These are phyloP conservation scores for Thermochaetoides thermophila DNA, from an alignment of 495 filamentous ascomycete species.

Conservation along the genomic window DNA sequence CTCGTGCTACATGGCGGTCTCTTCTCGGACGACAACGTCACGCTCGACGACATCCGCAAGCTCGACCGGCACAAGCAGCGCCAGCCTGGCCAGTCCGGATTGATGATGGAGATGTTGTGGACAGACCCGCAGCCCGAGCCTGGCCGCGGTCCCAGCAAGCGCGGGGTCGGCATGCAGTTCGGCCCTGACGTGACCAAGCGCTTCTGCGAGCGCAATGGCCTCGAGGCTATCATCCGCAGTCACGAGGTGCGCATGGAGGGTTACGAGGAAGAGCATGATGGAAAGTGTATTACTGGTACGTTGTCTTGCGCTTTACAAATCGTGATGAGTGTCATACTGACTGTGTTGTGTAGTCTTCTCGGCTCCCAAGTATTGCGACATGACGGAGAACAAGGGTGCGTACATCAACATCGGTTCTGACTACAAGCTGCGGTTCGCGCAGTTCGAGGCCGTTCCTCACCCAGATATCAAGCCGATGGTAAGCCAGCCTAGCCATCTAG, in stretches of 20 bases:
- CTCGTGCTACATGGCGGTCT: constrained; percentile 90
- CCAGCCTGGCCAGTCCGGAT: constrained; percentile 84
- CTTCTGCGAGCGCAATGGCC: constrained; percentile 90
- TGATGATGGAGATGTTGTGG: constrained; percentile 99
- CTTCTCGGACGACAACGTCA: constrained; percentile 92
- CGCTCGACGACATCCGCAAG: constrained; percentile 84
- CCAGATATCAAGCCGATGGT: constrained; percentile 92
- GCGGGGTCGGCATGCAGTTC: constrained; percentile 92
- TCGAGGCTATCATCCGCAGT: constrained; percentile 89
- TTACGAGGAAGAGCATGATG: constrained; percentile 95
- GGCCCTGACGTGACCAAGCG: constrained; percentile 92
- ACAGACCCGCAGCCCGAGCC: constrained; percentile 81
- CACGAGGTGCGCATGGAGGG: constrained; percentile 97
- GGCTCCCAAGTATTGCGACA: constrained; percentile 93
- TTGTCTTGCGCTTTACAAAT: constrained; percentile 1
- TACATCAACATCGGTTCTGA: constrained; percentile 95
- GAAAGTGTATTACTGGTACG: constrained; percentile 83
- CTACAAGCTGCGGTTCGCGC: constrained; percentile 75
- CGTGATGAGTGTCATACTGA: constrained; percentile 8
- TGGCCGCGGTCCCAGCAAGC: constrained; percentile 86
- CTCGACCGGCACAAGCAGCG: constrained; percentile 81
- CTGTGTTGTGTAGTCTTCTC: constrained; percentile 60
- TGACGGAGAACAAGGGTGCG: constrained; percentile 93
- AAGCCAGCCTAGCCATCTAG: no score
- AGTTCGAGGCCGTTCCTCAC: constrained; percentile 94